Conservation (phyloP, 108 stramenopile genomes). For the Nitzschia sp. region DNA sequence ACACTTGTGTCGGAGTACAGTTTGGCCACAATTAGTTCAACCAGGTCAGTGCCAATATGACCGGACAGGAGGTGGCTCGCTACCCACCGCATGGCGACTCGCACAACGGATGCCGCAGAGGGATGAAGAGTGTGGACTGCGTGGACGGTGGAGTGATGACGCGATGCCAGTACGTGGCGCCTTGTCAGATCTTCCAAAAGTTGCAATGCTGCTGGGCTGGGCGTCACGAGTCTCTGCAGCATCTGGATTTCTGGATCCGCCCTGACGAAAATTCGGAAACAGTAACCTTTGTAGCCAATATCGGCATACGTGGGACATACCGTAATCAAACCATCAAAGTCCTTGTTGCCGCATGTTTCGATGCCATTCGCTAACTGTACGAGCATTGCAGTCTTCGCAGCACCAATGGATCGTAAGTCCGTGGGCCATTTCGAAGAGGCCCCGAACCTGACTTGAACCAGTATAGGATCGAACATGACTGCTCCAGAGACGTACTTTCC, state of each 20-base stretch:
- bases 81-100: constrained; percentile 76
- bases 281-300: constrained; percentile 76
- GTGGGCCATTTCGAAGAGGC: constrained; percentile 84
- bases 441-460: constrained; percentile 78
- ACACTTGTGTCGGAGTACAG: constrained; percentile 64
- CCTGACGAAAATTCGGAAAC: constrained; percentile 74
- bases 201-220: constrained; percentile 54
- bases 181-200: constrained; percentile 52
- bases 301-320: constrained; percentile 66
- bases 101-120: constrained; percentile 67
- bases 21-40: constrained; percentile 82
- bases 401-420: constrained; percentile 81
- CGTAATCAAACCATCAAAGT: constrained; percentile 62
- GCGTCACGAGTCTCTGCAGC: constrained; percentile 52
- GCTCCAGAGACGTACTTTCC: constrained; percentile 61
- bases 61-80: constrained; percentile 81
- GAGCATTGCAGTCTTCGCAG: constrained; percentile 89
- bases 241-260: constrained; percentile 83
- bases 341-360: constrained; percentile 38
- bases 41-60: constrained; percentile 63
- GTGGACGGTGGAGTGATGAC: constrained; percentile 83
- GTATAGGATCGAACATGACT: constrained; percentile 56
- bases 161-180: constrained; percentile 63
- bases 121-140: constrained; percentile 77
- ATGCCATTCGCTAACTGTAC: constrained; percentile 78